Evolutionary conservation across 306 rosid genomes (phyloP), one percentile per base, ranked within the genome.

Genomic region (Trifolium subterraneum): DNA sequence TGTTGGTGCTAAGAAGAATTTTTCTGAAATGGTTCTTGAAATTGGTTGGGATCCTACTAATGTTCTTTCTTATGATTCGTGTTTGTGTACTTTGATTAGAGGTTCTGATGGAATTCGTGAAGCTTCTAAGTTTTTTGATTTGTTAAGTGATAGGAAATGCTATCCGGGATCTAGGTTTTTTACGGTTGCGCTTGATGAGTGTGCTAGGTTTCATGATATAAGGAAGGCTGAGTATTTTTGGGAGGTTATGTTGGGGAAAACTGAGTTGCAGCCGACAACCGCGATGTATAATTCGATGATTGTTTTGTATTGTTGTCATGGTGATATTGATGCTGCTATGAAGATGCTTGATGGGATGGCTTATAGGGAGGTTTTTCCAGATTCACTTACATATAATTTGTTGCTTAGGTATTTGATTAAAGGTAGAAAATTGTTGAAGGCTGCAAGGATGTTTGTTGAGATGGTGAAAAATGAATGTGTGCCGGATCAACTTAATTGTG

Each of bases 1-100:
- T 15, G 68, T 20, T 62, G 58, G 80, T 44, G 91, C 93, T 2
- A 83, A 74, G 41, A 64, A 82, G 70, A 86, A 84, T 7, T 90
- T 90, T 39, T 77, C 78, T 19, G 91, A 88, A 78, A 88, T 90
- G 96, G 86, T 88, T 54, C 63, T 64, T 14, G 86, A 88, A 31
- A 68, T 84, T 35, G 96, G 96, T 52, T 88, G 92, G 91, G 87
- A 90, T 61, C 90, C 88, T 1, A 59, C n/a, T 50, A 88, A 90
- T 82, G 83, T 82, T 14, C 80, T 84, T 0, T 90, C 93, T 4
- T 84, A 88, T 42, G 89, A 87, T 79, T 90, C 89, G 0, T 85
- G 84, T 36, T 38, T 90, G 64, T 83, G 82, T 50, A 80, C 85
- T 7, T 74, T 90, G 80, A 79, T 88, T 20, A 78, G 45, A 60